Conservation (phyloP, 768 basidiomycete genomes). For the Pulveroboletus frians region DNA sequence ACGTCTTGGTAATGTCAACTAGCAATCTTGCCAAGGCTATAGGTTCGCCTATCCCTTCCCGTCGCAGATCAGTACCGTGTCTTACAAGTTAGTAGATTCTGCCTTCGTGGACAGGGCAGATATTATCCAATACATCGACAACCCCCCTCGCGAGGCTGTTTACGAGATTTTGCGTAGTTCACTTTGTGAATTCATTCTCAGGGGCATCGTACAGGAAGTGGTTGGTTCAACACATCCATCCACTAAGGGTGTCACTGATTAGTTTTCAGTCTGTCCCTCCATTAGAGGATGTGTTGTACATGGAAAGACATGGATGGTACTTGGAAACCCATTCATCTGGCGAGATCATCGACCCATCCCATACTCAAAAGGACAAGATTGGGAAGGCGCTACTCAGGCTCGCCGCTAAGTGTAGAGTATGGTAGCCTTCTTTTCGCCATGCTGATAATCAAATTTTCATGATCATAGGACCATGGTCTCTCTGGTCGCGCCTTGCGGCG, state of each 20-base stretch:
- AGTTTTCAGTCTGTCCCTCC: slow-evolving; percentile 53
- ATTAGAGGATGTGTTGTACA: slow-evolving; percentile 44
- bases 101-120: slow-evolving; percentile 98
- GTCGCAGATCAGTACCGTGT: not conserved
- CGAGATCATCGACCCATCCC: slow-evolving; percentile 25
- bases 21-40: slow-evolving; percentile 95
- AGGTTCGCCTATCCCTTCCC: slow-evolving; percentile 43
- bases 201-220: slow-evolving; percentile 59
- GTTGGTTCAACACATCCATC: slow-evolving; percentile 41
- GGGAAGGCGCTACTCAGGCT: slow-evolving; percentile 59
- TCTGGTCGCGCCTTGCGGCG: slow-evolving; percentile 90
- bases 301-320: slow-evolving; percentile 16
- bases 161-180: slow-evolving; percentile 89
- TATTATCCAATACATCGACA: slow-evolving; percentile 90
- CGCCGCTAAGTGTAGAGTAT: slow-evolving; percentile 75
- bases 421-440: slow-evolving; percentile 21
- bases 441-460: not conserved
- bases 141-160: slow-evolving; percentile 86
- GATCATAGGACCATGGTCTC: slow-evolving; percentile 61
- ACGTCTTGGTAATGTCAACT: slow-evolving; percentile 93
- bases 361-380: slow-evolving; percentile 48
- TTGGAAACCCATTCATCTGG: slow-evolving; percentile 4
- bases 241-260: slow-evolving; percentile 1
- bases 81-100: slow-evolving; percentile 50
- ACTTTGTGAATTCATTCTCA: slow-evolving; percentile 71